Evolutionary conservation across 208 protist genomes (phyloP).

Genomic region (Leishmania turanica): DNA sequence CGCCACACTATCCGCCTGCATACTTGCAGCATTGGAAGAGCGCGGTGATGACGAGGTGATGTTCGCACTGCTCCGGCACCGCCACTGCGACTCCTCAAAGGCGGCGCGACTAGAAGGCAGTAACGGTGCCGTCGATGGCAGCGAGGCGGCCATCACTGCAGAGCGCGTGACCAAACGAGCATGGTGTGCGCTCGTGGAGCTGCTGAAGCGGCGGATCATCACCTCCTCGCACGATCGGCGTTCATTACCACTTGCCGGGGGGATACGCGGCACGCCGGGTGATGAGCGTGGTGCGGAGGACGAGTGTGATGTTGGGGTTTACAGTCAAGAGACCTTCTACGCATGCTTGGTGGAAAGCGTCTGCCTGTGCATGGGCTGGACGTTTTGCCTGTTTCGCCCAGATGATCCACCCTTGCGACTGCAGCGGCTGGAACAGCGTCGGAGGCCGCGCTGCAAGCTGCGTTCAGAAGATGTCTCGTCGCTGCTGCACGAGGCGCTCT

Average conservation of each 20-base stretch:
- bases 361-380: conserved; percentile 39
- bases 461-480: conserved; percentile 14
- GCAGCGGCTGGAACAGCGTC: conserved; percentile 23
- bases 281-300: neutral
- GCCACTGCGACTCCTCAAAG: neutral
- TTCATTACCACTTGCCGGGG: neutral
- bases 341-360: conserved; percentile 46
- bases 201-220: conserved; percentile 12
- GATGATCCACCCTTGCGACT: conserved; percentile 40
- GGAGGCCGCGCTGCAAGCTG: conserved; percentile 27
- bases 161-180: conserved; percentile 14
- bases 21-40: conserved; percentile 11
- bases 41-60: conserved; percentile 21
- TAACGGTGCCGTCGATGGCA: neutral
- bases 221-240: neutral
- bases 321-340: conserved; percentile 48
- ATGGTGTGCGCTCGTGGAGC: conserved; percentile 16
- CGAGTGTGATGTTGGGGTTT: conserved; percentile 39
- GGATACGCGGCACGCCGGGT: neutral
- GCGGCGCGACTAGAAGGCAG: neutral
- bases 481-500: conserved; percentile 21
- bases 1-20: conserved; percentile 18
- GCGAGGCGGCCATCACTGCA: neutral
- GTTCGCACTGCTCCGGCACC: conserved; percentile 16
- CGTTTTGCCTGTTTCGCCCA: conserved; percentile 54